Percentiles rank a stretch among this genome's conserved stretches.
Conservation (phyloP, 129 eudicot species). For the Saussurea involucrata region DNA sequence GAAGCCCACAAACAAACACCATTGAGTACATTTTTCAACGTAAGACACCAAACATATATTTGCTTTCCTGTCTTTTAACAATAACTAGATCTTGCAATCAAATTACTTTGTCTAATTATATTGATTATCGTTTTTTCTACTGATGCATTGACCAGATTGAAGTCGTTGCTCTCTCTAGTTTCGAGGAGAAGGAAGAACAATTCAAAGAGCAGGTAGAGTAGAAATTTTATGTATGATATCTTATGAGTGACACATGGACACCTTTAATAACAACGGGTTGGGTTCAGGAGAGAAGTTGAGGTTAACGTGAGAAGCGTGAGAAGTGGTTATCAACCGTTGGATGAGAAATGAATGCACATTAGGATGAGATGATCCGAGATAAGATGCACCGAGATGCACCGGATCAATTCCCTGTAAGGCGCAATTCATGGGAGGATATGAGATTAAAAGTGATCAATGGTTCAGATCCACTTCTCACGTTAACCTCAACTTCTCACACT, state of each 20-base stretch:
- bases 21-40: conserved; percentile 88
- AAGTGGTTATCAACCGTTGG: too few species aligned
- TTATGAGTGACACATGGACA: neutral
- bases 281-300: too few species aligned
- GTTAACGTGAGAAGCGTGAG: too few species aligned
- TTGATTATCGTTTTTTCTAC: neutral
- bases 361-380: too few species aligned
- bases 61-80: neutral
- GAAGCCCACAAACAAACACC: conserved; percentile 95
- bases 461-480: too few species aligned
- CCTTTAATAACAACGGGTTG: neutral
- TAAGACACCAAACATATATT: conserved; percentile 34
- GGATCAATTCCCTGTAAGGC: too few species aligned
- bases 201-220: conserved; percentile 72
- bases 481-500: too few species aligned
- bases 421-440: too few species aligned
- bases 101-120: neutral
- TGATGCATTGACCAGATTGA: conserved; percentile 60
- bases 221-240: neutral
- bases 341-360: too few species aligned
- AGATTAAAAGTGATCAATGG: too few species aligned
- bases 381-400: too few species aligned
- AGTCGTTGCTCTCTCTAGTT: conserved; percentile 91
- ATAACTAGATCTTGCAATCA: neutral
- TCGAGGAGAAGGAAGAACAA: conserved; percentile 93